These are phyloP conservation scores for Arabidopsis lyrata DNA, from an alignment of 441 rosid genomes.

Conservation along the genomic window DNA sequence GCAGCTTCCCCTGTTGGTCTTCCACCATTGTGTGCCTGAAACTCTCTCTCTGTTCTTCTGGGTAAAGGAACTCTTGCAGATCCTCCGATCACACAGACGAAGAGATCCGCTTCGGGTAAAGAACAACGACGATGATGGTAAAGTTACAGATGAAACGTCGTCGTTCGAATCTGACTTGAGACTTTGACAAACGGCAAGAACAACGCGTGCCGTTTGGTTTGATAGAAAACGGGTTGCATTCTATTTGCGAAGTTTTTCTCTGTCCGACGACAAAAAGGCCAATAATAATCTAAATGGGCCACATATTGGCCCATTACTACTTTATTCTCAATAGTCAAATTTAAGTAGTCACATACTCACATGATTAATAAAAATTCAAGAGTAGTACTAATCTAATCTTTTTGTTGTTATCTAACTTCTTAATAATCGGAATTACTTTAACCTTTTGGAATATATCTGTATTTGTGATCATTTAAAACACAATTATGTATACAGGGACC, in stretches of 20 bases:
- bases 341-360: too few species aligned
- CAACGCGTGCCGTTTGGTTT: slow-evolving; percentile 41
- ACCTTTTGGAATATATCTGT: slow-evolving; percentile 4
- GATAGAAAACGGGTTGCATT: slow-evolving; percentile 21
- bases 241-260: not conserved
- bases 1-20: too few species aligned
- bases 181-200: slow-evolving; percentile 14
- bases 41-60: not conserved
- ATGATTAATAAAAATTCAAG: not conserved
- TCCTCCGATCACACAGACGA: slow-evolving; percentile 42
- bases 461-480: slow-evolving; percentile 37
- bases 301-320: not conserved
- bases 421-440: not conserved
- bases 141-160: slow-evolving; percentile 25
- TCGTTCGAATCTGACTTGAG: slow-evolving; percentile 15
- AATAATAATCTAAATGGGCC: not conserved
- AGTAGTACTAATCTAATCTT: not conserved
- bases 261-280: not conserved
- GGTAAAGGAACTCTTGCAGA: slow-evolving; percentile 28
- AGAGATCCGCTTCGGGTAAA: slow-evolving; percentile 37
- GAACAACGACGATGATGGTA: slow-evolving; percentile 26
- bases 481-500: slow-evolving; percentile 42
- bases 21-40: too few species aligned
- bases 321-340: not conserved
- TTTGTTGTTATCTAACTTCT: slow-evolving; percentile 6